phyloP scores from a whole-genome alignment of 345 rosid species.

The Rhodamnia argentea region DNA sequence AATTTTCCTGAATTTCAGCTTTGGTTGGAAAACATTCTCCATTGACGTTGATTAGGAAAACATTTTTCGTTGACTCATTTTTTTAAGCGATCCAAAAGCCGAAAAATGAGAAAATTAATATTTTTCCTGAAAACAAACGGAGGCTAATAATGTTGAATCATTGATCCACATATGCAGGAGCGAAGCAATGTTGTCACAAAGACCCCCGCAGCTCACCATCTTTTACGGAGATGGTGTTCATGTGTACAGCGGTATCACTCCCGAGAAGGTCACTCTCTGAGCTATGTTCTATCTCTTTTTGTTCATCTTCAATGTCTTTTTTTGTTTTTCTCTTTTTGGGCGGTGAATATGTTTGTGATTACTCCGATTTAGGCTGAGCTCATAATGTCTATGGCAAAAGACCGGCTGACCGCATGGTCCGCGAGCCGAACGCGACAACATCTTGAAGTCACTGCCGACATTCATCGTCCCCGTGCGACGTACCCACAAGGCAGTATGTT shows the following conservation, averaged over 20 bases:
- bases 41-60: too few relatives aligned
- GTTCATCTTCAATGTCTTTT: too few relatives aligned
- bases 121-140: too few relatives aligned
- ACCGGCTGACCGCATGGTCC: not conserved
- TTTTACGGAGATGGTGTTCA: not conserved
- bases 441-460: not conserved
- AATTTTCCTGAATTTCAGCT: too few relatives aligned
- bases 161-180: not conserved
- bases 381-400: not conserved
- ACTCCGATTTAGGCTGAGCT: not conserved
- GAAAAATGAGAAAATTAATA: too few relatives aligned
- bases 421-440: not conserved
- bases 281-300: not conserved
- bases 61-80: too few relatives aligned
- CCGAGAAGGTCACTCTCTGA: not conserved
- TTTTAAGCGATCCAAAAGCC: too few relatives aligned
- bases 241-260: not conserved
- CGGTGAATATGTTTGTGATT: not conserved
- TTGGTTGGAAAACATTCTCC: too few relatives aligned
- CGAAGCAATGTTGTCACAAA: not conserved
- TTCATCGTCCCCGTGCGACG: not conserved
- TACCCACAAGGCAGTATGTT: not conserved
- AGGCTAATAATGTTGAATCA: not conserved
- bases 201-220: not conserved
- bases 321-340: not conserved